Conservation (phyloP, 495 filamentous ascomycete species). For the Staphylotrichum tortipilum region DNA sequence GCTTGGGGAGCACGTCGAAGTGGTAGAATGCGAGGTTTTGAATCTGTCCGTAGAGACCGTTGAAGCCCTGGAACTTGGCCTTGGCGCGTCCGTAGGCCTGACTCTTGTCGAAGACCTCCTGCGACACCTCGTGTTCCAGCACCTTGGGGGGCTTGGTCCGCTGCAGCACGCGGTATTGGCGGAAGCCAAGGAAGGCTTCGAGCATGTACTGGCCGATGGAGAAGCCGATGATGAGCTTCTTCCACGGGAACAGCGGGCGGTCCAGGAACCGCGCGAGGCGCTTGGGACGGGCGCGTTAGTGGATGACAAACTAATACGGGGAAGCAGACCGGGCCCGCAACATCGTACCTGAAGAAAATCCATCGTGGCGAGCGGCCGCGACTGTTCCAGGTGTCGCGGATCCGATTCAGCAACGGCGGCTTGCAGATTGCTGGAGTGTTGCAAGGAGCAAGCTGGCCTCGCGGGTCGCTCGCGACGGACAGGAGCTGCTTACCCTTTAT, state of each 20-base stretch:
- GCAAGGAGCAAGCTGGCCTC: conserved; percentile 18
- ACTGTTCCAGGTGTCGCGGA: conserved; percentile 13
- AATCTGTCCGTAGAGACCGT: conserved; percentile 70
- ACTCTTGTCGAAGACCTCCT: conserved; percentile 88
- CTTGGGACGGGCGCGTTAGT: conserved; percentile 35
- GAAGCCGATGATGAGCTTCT: conserved; percentile 89
- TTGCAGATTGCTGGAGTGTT: conserved; percentile 5
- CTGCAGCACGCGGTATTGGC: conserved; percentile 79
- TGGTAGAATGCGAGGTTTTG: conserved; percentile 84
- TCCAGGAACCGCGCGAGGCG: conserved; percentile 81
- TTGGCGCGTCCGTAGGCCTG: conserved; percentile 96
- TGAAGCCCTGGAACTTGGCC: conserved; percentile 75
- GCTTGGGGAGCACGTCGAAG: conserved; percentile 77
- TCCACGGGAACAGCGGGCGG: conserved; percentile 92
- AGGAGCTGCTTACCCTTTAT: conserved; percentile 2
- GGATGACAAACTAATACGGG: neutral
- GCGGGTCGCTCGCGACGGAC: neutral
- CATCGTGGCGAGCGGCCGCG: conserved; percentile 29
- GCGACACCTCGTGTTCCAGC: conserved; percentile 73
- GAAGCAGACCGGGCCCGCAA: no score
- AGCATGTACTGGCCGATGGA: conserved; percentile 80
- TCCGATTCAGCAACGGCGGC: conserved; percentile 4
- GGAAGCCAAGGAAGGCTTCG: conserved; percentile 72
- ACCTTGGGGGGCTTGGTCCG: conserved; percentile 73
- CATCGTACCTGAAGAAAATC: conserved; percentile 44